A percentile compares a stretch with the other conserved stretches of the same genome.
Evolutionary conservation across 2,329 filamentous ascomycete genomes (phyloP).

Genomic region (Nemania bipapillata): DNA sequence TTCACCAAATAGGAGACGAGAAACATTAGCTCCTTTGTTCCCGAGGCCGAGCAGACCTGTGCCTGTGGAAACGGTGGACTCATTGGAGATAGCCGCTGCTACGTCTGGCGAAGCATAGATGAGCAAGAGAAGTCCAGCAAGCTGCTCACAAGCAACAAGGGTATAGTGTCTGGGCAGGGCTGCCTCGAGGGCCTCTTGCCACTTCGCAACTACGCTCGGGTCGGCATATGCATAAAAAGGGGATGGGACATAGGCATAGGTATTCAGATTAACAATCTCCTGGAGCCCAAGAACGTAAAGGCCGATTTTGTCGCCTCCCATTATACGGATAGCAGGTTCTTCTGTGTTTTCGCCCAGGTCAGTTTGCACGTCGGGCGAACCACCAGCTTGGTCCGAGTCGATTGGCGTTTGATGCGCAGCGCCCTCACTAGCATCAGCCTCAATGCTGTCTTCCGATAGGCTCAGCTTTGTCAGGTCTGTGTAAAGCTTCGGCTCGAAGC

Average conservation of each 20-base stretch:
- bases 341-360: slow-evolving; percentile 55
- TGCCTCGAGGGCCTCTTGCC: slow-evolving; percentile 79
- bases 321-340: slow-evolving; percentile 58
- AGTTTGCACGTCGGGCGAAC: neutral
- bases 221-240: slow-evolving; percentile 83
- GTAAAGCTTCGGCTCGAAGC: slow-evolving; percentile 72
- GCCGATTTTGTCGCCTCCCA: slow-evolving; percentile 76
- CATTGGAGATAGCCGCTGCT: slow-evolving; percentile 77
- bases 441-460: slow-evolving; percentile 55
- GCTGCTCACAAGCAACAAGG: slow-evolving; percentile 81
- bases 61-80: slow-evolving; percentile 84
- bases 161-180: slow-evolving; percentile 81
- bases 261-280: slow-evolving; percentile 88
- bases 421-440: slow-evolving; percentile 43
- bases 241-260: slow-evolving; percentile 79
- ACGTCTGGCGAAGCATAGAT: slow-evolving; percentile 86
- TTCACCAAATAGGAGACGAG: slow-evolving; percentile 85
- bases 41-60: slow-evolving; percentile 94
- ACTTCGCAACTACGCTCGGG: slow-evolving; percentile 75
- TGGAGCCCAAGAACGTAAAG: slow-evolving; percentile 92
- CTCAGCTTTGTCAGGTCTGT: slow-evolving; percentile 68
- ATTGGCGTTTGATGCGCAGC: neutral
- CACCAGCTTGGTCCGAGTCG: neutral
- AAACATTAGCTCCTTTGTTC: slow-evolving; percentile 91
- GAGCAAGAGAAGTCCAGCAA: slow-evolving; percentile 84